Evolutionary conservation across 2,329 filamentous ascomycete genomes (phyloP).

Genomic region (Chaetothyriales sp.): DNA sequence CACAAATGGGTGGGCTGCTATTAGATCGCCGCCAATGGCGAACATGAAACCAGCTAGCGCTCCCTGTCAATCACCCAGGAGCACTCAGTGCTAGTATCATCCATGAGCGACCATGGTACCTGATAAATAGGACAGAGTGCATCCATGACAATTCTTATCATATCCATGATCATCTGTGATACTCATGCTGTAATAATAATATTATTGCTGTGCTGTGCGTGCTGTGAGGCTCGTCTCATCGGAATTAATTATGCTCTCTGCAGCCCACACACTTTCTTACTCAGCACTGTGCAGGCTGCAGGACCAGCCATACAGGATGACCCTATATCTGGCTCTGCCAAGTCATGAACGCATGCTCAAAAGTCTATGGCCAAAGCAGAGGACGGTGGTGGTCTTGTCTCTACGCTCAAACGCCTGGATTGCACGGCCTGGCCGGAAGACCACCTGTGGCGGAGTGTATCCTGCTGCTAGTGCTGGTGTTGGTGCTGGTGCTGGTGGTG

Average conservation of each 20-base stretch:
- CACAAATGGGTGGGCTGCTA: background rate
- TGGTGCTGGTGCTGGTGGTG: background rate
- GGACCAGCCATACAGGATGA: background rate
- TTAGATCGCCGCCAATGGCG: background rate
- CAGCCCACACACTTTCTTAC: no score
- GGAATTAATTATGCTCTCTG: no score
- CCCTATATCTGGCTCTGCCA: background rate
- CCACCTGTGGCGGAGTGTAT: no score
- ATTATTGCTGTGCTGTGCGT: no score
- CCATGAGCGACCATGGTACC: background rate
- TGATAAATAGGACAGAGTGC: no score
- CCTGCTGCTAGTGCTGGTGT: background rate
- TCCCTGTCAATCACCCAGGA: background rate
- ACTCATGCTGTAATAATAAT: no score
- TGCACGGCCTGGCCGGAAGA: background rate
- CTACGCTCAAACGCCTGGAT: background rate
- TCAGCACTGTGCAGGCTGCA: no score
- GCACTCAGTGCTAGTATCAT: background rate
- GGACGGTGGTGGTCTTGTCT: background rate
- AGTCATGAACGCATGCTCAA: background rate
- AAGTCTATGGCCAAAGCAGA: background rate
- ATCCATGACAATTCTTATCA: no score
- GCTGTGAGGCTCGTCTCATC: no score
- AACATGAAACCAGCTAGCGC: background rate
- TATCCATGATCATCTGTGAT: no score